Evolutionary conservation across 2,329 filamentous ascomycete species (phyloP), one percentile per base, ranked within the genome.

Genomic region (Samsoniella hepiali): DNA sequence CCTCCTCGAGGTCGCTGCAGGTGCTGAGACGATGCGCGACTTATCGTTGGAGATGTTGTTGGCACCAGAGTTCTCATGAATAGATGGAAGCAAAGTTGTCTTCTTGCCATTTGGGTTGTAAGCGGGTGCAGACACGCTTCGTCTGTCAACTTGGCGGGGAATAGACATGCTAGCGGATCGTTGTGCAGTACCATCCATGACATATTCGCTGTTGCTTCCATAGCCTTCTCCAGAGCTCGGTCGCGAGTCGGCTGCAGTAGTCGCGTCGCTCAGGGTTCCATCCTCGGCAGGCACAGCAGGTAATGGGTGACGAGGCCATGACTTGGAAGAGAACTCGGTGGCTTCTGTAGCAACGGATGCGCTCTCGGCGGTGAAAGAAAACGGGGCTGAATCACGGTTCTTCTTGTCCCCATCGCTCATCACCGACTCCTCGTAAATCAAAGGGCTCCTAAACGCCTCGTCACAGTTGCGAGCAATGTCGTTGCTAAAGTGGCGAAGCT

Each of bases 381-480:
- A 77, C 0, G 79, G 78, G 4, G 75, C 80, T 3, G 75, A 73
- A 63, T 77, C 73, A 34, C 74, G 72, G 51, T 70, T 68, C 45
- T 67, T 71, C 50, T 68, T 69, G 17, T 76, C 71, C 9, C 60
- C 64, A 32, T 78, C 74, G 3, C 73, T 71, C 47, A 75, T 67
- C 34, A 73, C 70, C 0, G 76, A 77, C 13, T 76, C 74, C 17
- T 77, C 75, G 22, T 75, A 72, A 15, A 83, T 75, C 11, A 85
- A 68, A 10, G 81, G 82, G 68, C 89, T 87, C 71, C 91, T 93
- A 78, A 98, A 97, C 1, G 93, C 93, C 70, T 95, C 91, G 71
- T 98, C 93, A 71, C 93, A 96, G 64, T 95, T 91, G 74, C 92
- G 91, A 57, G 92, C 91, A 65, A 97, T 88, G 69, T 92, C 92